Conservation (phyloP, 768 basidiomycete genomes). For the Boletus patriciae region DNA sequence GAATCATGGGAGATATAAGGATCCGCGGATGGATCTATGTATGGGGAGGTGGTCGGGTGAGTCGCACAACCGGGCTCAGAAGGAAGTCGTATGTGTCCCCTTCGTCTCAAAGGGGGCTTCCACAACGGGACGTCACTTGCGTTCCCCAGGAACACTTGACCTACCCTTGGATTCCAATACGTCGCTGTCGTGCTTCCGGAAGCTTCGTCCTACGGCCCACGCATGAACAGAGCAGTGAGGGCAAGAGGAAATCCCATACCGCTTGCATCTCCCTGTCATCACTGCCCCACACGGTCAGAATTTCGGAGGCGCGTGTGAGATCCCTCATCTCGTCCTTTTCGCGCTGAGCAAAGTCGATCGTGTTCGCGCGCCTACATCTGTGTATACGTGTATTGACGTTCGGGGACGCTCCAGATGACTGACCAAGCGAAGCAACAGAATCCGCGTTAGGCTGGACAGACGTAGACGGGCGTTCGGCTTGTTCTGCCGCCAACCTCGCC, state of each 20-base stretch:
- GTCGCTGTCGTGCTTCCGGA: slow-evolving; percentile 39
- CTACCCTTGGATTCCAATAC: slow-evolving; percentile 55
- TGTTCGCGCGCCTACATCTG: slow-evolving; percentile 46
- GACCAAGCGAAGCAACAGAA: background rate
- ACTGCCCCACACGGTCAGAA: slow-evolving; percentile 48
- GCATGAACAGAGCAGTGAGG: background rate
- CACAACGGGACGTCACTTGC: slow-evolving; percentile 71
- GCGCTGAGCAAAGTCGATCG: slow-evolving; percentile 76
- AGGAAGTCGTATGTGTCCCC: background rate
- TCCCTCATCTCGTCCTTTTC: slow-evolving; percentile 91
- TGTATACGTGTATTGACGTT: slow-evolving; percentile 21
- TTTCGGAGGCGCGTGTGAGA: slow-evolving; percentile 79
- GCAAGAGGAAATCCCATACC: slow-evolving; percentile 2
- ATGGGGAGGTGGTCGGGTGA: slow-evolving; percentile 6
- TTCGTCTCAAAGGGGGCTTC: slow-evolving; percentile 25
- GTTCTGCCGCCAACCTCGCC: slow-evolving; percentile 10
- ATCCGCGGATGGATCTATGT: slow-evolving; percentile 19
- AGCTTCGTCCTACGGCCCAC: slow-evolving; percentile 18
- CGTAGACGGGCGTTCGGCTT: background rate
- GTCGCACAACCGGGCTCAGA: background rate
- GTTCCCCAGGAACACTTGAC: slow-evolving; percentile 82
- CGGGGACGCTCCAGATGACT: background rate
- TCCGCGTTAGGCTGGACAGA: background rate
- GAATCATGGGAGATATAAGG: slow-evolving; percentile 10
- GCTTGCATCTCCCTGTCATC: slow-evolving; percentile 12